phyloP scores from a whole-genome alignment of 1,284 basidiomycete genomes.

The Pseudozyma thailandica region DNA sequence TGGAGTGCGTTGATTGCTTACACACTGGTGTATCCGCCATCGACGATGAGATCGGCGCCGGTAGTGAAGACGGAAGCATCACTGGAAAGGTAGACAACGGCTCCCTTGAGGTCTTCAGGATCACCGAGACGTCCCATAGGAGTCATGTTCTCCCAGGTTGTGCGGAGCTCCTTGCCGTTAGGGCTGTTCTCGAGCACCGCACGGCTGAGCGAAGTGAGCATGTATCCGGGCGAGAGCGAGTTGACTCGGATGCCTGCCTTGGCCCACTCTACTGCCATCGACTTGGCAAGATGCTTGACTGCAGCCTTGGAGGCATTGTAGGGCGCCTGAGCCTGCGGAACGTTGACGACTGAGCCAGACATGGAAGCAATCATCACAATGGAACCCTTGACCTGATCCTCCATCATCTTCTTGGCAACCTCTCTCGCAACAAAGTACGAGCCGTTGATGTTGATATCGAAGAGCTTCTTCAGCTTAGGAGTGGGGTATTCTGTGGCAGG shows the following conservation, averaged over 20 bases:
- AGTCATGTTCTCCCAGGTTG: conserved; percentile 88
- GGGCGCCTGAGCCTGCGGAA: conserved; percentile 83
- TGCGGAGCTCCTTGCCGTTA: conserved; percentile 70
- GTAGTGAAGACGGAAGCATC: conserved; percentile 88
- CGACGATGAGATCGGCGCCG: conserved; percentile 82
- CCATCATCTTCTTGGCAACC: conserved; percentile 76
- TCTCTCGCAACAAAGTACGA: conserved; percentile 86
- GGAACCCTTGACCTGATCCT: conserved; percentile 74
- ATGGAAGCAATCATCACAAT: conserved; percentile 91
- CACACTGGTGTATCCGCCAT: conserved; percentile 77
- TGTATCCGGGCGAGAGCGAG: conserved; percentile 67
- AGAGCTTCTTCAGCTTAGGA: conserved; percentile 73
- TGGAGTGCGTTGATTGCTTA: not conserved
- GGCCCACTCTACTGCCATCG: conserved; percentile 89
- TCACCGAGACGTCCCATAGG: conserved; percentile 77
- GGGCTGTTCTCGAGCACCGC: conserved; percentile 44
- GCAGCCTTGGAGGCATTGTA: conserved; percentile 89
- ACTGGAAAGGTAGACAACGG: conserved; percentile 83
- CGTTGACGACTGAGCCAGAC: conserved; percentile 80
- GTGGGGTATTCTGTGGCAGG: conserved; percentile 79
- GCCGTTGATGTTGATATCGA: conserved; percentile 93
- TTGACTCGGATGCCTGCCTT: conserved; percentile 85
- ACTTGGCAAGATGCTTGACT: conserved; percentile 87
- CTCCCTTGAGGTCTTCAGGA: conserved; percentile 73
- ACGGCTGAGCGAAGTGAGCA: conserved; percentile 80